Percentiles rank a stretch among this genome's conserved stretches.
phyloP scores from a whole-genome alignment of 2,329 filamentous ascomycete species.

The Colletotrichum sp. region DNA sequence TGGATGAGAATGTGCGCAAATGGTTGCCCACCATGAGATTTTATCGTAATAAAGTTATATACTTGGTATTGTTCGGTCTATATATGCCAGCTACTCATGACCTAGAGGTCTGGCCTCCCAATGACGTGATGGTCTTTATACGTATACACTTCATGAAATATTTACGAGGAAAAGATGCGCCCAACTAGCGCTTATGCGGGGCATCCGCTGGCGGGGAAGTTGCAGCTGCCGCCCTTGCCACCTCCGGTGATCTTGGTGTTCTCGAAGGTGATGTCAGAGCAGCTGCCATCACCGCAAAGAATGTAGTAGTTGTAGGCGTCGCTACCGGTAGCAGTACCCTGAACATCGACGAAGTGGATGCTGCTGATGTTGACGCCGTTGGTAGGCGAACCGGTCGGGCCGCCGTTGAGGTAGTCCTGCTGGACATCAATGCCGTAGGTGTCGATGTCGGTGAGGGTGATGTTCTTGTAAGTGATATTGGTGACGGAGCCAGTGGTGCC shows the following conservation, averaged over 20 bases:
- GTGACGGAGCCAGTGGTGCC: slow-evolving; percentile 39
- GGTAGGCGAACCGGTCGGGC: slow-evolving; percentile 14
- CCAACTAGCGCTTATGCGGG: background rate
- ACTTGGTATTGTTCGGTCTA: background rate
- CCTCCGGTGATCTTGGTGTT: slow-evolving; percentile 14
- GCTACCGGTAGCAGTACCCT: background rate
- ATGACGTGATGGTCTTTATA: background rate
- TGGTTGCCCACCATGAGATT: background rate
- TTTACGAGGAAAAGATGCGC: background rate
- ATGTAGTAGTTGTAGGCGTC: slow-evolving; percentile 17
- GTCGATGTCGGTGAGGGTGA: slow-evolving; percentile 26
- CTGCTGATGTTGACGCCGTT: slow-evolving; percentile 11
- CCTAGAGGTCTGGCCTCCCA: background rate
- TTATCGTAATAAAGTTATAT: background rate
- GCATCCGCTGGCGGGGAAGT: slow-evolving; percentile 18
- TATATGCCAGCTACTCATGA: background rate
- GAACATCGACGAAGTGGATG: slow-evolving; percentile 9
- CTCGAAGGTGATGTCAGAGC: slow-evolving; percentile 14
- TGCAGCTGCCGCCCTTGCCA: slow-evolving; percentile 8
- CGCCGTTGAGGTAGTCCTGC: slow-evolving; percentile 22
- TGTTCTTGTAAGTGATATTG: slow-evolving; percentile 44
- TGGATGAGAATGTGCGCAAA: background rate
- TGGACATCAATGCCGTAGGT: slow-evolving; percentile 18
- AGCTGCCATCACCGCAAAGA: slow-evolving; percentile 18
- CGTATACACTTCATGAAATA: background rate